These are phyloP conservation scores for Atalantia buxifolia DNA, from an alignment of 345 rosid genomes.

Conservation along the genomic window DNA sequence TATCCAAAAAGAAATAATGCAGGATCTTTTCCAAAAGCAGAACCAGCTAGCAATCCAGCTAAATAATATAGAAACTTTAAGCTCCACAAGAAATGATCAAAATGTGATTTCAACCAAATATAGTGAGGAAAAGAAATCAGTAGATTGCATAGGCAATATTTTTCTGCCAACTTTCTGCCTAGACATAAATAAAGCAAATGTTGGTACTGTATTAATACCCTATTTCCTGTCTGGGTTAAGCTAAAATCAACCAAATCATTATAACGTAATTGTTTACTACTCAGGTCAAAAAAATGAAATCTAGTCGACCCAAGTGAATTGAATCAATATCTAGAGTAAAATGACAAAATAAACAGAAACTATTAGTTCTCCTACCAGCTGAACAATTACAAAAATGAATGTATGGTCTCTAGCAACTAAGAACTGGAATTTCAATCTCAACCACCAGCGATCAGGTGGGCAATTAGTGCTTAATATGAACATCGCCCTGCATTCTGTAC, in stretches of 20 bases:
- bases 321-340: background rate
- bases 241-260: background rate
- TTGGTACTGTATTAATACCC: background rate
- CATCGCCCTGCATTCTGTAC: slow-evolving; percentile 96
- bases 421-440: slow-evolving; percentile 95
- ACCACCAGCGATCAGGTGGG: slow-evolving; percentile 99
- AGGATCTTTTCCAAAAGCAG: background rate
- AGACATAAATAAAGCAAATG: background rate
- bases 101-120: background rate
- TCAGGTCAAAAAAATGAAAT: background rate
- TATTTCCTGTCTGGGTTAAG: background rate
- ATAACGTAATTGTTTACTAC: background rate
- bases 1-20: background rate
- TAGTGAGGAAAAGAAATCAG: background rate
- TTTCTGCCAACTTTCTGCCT: background rate
- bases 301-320: background rate
- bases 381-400: slow-evolving; percentile 84
- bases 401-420: slow-evolving; percentile 97
- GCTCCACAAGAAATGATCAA: background rate
- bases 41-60: background rate
- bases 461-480: slow-evolving; percentile 92
- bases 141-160: background rate
- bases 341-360: background rate
- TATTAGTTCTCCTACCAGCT: slow-evolving; percentile 59
- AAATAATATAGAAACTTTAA: background rate